phyloP scores from a whole-genome alignment of 345 rosid species.

The Eucalyptus regnans region DNA sequence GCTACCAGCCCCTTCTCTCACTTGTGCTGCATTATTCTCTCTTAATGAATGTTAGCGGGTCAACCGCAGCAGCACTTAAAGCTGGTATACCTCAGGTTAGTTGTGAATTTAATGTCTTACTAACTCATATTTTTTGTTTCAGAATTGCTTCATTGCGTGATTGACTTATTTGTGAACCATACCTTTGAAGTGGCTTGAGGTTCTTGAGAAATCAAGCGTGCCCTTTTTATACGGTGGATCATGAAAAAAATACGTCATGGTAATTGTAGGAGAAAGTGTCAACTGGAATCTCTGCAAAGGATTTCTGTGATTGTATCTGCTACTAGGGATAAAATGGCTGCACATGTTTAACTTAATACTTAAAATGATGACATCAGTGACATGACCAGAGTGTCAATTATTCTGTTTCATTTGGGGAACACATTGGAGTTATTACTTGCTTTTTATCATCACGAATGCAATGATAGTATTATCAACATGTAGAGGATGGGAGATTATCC shows the following conservation, averaged over 20 bases:
- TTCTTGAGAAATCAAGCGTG: not conserved
- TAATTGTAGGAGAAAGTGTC: not conserved
- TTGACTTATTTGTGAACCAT: not conserved
- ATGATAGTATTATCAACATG: not conserved
- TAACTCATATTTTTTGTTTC: not conserved
- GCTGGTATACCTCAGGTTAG: slow-evolving; percentile 82
- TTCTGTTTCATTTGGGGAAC: not conserved
- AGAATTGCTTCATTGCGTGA: not conserved
- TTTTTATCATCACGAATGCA: not conserved
- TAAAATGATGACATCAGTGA: not conserved
- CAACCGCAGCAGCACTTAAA: slow-evolving; percentile 78
- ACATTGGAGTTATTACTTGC: not conserved
- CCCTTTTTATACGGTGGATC: not conserved
- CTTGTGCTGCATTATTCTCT: not conserved
- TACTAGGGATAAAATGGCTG: not conserved
- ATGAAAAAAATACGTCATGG: not conserved
- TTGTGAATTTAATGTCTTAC: not conserved
- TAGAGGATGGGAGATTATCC: not conserved
- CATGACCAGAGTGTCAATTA: not conserved
- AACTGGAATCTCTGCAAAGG: not conserved
- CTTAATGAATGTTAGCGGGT: slow-evolving; percentile 34
- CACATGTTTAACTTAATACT: not conserved
- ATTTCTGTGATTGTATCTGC: not conserved
- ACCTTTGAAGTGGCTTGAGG: not conserved
- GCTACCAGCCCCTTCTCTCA: not conserved